Percentiles rank a stretch among this genome's conserved stretches.
phyloP scores from a whole-genome alignment of 495 filamentous ascomycete genomes.

The Xanthoparmelia taractica region DNA sequence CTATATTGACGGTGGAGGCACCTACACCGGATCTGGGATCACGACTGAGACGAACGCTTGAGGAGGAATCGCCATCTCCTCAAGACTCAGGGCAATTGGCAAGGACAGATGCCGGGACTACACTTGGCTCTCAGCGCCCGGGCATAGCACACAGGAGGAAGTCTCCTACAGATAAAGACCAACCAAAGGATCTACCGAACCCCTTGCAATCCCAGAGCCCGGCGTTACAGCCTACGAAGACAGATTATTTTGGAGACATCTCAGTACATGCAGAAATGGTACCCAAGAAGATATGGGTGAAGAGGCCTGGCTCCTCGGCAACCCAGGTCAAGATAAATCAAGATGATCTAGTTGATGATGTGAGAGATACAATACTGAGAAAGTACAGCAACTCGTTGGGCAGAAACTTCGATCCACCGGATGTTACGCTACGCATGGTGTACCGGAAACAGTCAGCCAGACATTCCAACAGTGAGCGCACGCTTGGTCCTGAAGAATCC shows the following conservation, averaged over 20 bases:
- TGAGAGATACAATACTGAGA: constrained; percentile 81
- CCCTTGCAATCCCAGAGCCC: constrained; percentile 21
- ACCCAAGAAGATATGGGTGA: constrained; percentile 95
- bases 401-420: constrained; percentile 79
- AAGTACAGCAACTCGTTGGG: constrained; percentile 94
- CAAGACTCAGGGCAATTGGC: constrained; percentile 7
- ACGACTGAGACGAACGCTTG: not conserved
- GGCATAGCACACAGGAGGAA: constrained; percentile 16
- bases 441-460: constrained; percentile 41
- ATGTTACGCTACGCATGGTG: constrained; percentile 62
- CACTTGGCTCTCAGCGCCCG: constrained; percentile 11
- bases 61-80: constrained; percentile 1
- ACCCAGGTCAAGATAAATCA: constrained; percentile 79
- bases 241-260: constrained; percentile 20
- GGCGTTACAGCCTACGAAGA: constrained; percentile 13
- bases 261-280: constrained; percentile 43
- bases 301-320: constrained; percentile 71
- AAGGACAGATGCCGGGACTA: constrained; percentile 14
- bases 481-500: constrained; percentile 79
- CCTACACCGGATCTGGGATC: constrained; percentile 21
- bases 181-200: constrained; percentile 14
- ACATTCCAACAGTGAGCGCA: constrained; percentile 51
- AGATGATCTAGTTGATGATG: constrained; percentile 90
- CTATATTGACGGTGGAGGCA: constrained; percentile 22
- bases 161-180: constrained; percentile 18